A percentile compares a stretch with the other conserved stretches of the same genome.
These are phyloP conservation scores for Fonsecaea pedrosoi DNA, from an alignment of 2,329 filamentous ascomycete genomes.

Conservation along the genomic window DNA sequence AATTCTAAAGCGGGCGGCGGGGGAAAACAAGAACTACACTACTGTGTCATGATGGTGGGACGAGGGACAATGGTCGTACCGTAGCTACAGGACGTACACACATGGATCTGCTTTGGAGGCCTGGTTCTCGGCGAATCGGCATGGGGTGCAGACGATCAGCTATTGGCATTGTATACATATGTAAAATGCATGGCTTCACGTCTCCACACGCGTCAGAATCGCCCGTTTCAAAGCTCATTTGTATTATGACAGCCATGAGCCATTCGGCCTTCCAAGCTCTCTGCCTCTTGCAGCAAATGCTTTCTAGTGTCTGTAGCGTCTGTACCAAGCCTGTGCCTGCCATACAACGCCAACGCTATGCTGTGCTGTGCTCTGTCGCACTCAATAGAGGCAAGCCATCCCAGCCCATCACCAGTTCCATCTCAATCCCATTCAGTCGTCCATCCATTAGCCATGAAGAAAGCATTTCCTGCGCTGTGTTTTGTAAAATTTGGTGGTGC, in stretches of 20 bases:
- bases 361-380: constrained; percentile 19
- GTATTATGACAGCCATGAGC: constrained; percentile 1
- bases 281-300: not conserved
- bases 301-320: not conserved
- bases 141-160: not conserved
- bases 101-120: not conserved
- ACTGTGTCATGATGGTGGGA: not conserved
- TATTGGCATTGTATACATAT: not conserved
- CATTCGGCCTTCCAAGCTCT: not conserved
- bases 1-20: not conserved
- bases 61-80: not conserved
- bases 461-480: constrained; percentile 13
- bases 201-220: not conserved
- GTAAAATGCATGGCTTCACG: not conserved
- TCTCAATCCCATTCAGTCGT: constrained; percentile 17
- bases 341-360: constrained; percentile 33
- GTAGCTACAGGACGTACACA: not conserved
- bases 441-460: constrained; percentile 21
- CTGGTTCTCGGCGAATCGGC: not conserved
- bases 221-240: not conserved
- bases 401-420: constrained; percentile 10
- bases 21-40: not conserved
- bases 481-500: constrained; percentile 7
- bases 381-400: constrained; percentile 15
- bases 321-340: constrained; percentile 12